Conservation (phyloP, 192 early-diverging fungal species). For the Pecoramyces ruminantium region DNA sequence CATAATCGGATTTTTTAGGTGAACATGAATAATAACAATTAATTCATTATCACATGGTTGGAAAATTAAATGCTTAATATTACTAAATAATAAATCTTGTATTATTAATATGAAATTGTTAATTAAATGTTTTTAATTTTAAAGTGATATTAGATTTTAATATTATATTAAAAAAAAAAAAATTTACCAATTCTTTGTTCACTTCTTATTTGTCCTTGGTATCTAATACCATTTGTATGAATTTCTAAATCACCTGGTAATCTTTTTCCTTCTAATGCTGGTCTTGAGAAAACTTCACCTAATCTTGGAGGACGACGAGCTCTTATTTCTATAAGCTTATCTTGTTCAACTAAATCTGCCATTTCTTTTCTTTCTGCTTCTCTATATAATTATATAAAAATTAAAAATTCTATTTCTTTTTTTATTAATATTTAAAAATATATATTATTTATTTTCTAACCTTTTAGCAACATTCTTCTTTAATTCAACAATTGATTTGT, state of each 20-base stretch:
- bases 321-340: constrained; percentile 58
- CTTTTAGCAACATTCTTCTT: constrained; percentile 85
- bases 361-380: constrained; percentile 89
- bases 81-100: constrained; percentile 91
- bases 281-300: constrained; percentile 81
- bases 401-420: too few species aligned
- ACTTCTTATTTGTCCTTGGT: constrained; percentile 48
- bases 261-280: constrained; percentile 80
- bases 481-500: constrained; percentile 67
- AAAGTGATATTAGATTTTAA: too few species aligned
- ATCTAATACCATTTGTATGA: constrained; percentile 88
- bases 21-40: constrained; percentile 85
- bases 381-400: constrained; percentile 8
- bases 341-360: constrained; percentile 93
- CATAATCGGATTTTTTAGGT: constrained; percentile 93
- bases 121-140: too few species aligned
- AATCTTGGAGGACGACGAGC: constrained; percentile 61
- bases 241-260: constrained; percentile 90
- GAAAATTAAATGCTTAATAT: constrained; percentile 94
- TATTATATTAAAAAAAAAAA: too few species aligned
- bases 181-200: constrained; percentile 54
- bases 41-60: constrained; percentile 96
- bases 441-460: constrained; percentile 7
- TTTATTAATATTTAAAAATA: too few species aligned
- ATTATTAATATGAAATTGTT: too few species aligned